phyloP scores from a whole-genome alignment of 176 grass and related monocot genomes.

The Themeda triandra region DNA sequence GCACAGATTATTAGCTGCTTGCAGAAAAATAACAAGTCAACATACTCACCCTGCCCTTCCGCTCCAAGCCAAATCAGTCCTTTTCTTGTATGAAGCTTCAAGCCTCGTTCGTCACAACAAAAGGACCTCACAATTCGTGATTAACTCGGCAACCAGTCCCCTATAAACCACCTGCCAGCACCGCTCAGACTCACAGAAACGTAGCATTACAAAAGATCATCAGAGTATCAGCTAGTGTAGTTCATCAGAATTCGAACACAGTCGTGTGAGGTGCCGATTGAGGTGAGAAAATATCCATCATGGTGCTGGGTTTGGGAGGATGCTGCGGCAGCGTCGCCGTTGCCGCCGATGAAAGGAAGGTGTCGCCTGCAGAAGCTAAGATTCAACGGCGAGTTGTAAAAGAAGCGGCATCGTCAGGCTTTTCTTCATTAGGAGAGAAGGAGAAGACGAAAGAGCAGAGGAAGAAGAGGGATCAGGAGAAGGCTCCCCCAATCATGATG shows the following conservation, averaged over 20 bases:
- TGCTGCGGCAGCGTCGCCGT: background rate
- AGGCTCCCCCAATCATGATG: background rate
- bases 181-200: background rate
- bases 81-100: constrained; percentile 3
- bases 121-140: background rate
- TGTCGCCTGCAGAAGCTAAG: background rate
- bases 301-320: background rate
- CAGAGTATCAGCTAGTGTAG: background rate
- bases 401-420: background rate
- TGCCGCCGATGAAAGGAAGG: background rate
- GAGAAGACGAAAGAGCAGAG: background rate
- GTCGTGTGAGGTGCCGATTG: too few species aligned
- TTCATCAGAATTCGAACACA: too few species aligned
- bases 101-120: background rate
- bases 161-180: background rate
- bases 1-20: background rate
- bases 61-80: background rate
- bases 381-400: background rate
- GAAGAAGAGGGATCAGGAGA: constrained; percentile 17
- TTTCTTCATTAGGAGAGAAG: background rate
- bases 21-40: background rate
- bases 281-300: background rate
- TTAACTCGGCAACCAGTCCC: background rate
- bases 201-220: background rate
- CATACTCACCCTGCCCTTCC: background rate